phyloP scores from a whole-genome alignment of 2,329 filamentous ascomycete genomes.

The Arthrocladium fulminans region DNA sequence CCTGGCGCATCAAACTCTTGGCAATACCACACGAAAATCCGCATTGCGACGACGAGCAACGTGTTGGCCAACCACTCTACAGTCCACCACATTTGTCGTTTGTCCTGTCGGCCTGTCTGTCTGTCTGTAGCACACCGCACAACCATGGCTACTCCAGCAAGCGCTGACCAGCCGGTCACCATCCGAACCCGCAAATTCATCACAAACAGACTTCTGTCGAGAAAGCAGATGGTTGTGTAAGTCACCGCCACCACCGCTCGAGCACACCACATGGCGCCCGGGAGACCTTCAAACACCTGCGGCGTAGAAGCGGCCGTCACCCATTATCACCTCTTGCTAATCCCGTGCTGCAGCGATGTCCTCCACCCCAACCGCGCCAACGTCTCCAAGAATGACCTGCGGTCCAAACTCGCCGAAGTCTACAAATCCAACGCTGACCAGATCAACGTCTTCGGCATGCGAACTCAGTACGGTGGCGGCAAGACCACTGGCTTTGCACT shows the following conservation, averaged over 20 bases:
- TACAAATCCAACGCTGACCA: slow-evolving; percentile 99
- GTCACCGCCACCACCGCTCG: slow-evolving; percentile 33
- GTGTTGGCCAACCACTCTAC: slow-evolving; percentile 3
- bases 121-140: slow-evolving; percentile 28
- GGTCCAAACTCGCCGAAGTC: slow-evolving; percentile 82
- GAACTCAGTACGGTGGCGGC: slow-evolving; percentile 98
- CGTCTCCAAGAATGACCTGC: slow-evolving; percentile 98
- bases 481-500: slow-evolving; percentile 99
- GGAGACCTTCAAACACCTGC: neutral
- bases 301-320: neutral
- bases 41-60: slow-evolving; percentile 6
- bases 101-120: neutral
- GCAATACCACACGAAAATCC: slow-evolving; percentile 17
- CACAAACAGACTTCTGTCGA: slow-evolving; percentile 96
- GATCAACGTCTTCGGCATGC: slow-evolving; percentile 95
- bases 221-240: slow-evolving; percentile 99
- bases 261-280: neutral
- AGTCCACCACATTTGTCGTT: no score
- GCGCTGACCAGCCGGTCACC: slow-evolving; percentile 58
- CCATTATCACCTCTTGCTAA: neutral
- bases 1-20: slow-evolving; percentile 9
- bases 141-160: slow-evolving; percentile 61
- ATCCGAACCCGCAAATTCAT: slow-evolving; percentile 99
- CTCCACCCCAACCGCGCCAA: slow-evolving; percentile 97
- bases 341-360: slow-evolving; percentile 64